Evolutionary conservation across 495 filamentous ascomycete genomes (phyloP), one percentile per base, ranked within the genome.

Genomic region (Beverwykella pulmonaria): DNA sequence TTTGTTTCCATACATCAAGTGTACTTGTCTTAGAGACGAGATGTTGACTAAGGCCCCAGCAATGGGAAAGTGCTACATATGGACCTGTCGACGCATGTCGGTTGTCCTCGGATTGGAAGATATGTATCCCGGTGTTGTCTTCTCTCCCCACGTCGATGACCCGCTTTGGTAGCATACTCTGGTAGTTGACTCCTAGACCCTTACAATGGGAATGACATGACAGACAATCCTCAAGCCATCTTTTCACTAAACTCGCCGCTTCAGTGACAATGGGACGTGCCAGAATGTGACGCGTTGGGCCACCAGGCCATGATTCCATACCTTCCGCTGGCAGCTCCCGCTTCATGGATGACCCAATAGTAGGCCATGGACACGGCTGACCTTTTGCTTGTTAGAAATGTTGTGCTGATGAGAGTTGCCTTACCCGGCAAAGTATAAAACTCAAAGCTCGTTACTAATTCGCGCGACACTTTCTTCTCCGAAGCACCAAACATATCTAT

Each of bases 51-150:
- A 20, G n/a, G 4, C 57, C 57, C 57, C 57, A 60, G 27, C 57
- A 60, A 34, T 60, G 46, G 25, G 54, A 58, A 12, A 58, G 54
- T 19, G 54, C 54, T 20, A 53, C 25, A 25, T 26, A 53, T 25
- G 26, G 15, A 5, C 26, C 26, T 41, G 12, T 9, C 6, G 20
- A 20, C 7, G 15, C 4, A 3, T 41, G 14, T 15, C 54, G 3
- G 15, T 23, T 22, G 8, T 27, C 30, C 22, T 41, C 32, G n/a
- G 19, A 19, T 39, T 58, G 20, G 3, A 41, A 19, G 20, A 58
- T 22, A n/a, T 19, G 17, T 5, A 58, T 27, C 12, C 32, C 32
- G 14, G 26, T 19, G 30, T 41, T 41, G 7, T 39, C 54, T 7
- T 58, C 54, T 22, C 10, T 41, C 5, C 29, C 30, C 14, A 58